Evolutionary conservation across 2,329 filamentous ascomycete species (phyloP).

Genomic region (Cercospora nicotianae): DNA sequence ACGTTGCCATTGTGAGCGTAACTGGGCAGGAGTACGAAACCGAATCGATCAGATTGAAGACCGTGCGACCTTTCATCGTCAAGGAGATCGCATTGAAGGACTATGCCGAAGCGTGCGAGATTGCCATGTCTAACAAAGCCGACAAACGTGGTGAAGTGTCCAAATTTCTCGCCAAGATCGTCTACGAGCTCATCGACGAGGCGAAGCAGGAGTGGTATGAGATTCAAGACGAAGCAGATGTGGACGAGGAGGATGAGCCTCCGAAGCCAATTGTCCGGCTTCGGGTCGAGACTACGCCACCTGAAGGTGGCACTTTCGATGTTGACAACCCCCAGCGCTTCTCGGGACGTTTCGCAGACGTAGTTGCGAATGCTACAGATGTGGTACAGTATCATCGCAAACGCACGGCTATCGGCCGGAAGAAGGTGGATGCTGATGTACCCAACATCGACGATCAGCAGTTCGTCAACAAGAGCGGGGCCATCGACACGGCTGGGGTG

Average conservation of each 20-base stretch:
- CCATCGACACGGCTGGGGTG: slow-evolving; percentile 76
- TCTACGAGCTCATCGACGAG: slow-evolving; percentile 83
- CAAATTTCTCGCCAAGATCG: slow-evolving; percentile 69
- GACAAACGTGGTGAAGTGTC: slow-evolving; percentile 64
- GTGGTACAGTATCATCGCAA: slow-evolving; percentile 91
- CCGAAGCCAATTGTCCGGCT: slow-evolving; percentile 84
- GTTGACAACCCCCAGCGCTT: slow-evolving; percentile 95
- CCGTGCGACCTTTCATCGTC: slow-evolving; percentile 87
- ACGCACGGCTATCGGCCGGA: slow-evolving; percentile 60
- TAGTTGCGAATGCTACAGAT: slow-evolving; percentile 90
- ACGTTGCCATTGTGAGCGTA: slow-evolving; percentile 81
- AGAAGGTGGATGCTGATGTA: slow-evolving; percentile 57
- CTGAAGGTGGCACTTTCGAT: slow-evolving; percentile 81
- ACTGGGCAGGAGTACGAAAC: slow-evolving; percentile 78
- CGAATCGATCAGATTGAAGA: slow-evolving; percentile 79
- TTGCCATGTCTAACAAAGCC: slow-evolving; percentile 77
- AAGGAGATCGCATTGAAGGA: slow-evolving; percentile 75
- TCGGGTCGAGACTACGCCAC: slow-evolving; percentile 84
- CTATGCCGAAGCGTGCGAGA: slow-evolving; percentile 71
- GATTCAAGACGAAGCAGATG: slow-evolving; percentile 57
- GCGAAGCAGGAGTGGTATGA: slow-evolving; percentile 79
- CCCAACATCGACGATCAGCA: slow-evolving; percentile 65
- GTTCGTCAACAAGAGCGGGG: slow-evolving; percentile 44
- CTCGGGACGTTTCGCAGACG: slow-evolving; percentile 86
- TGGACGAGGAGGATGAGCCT: slow-evolving; percentile 58